Evolutionary conservation across 345 rosid genomes (phyloP).

Genomic region (Brassica juncea): DNA sequence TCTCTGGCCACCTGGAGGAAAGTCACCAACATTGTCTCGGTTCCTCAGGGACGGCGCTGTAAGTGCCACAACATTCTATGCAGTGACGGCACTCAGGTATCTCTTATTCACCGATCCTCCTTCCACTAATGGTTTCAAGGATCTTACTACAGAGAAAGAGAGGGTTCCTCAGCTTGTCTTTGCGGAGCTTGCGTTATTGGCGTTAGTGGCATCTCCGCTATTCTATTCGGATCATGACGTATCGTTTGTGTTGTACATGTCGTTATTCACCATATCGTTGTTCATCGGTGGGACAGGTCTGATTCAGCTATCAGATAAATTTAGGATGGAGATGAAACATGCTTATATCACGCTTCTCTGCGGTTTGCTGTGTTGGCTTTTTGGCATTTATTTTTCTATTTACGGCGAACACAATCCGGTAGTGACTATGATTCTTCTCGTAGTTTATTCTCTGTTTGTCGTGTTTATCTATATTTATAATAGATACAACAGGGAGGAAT

Average conservation of each 20-base stretch:
- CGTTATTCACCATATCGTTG: background rate
- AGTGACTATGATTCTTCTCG: background rate
- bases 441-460: background rate
- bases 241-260: background rate
- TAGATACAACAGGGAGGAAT: background rate
- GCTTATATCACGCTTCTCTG: background rate
- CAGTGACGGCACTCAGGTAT: background rate
- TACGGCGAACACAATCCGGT: background rate
- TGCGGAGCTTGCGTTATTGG: background rate
- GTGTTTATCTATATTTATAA: background rate
- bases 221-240: background rate
- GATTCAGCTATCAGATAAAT: background rate
- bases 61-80: conserved; percentile 20
- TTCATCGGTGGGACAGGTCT: background rate
- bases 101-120: conserved; percentile 2
- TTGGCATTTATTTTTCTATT: background rate
- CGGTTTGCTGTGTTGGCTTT: background rate
- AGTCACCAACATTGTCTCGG: background rate
- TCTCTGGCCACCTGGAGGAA: background rate
- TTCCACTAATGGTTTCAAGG: background rate
- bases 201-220: background rate
- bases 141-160: background rate
- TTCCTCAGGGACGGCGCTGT: conserved; percentile 17
- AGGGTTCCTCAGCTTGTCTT: background rate
- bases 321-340: background rate